Base-by-base conservation (phyloP, 441 rosid species). In the Mallotus repandus region DNA sequence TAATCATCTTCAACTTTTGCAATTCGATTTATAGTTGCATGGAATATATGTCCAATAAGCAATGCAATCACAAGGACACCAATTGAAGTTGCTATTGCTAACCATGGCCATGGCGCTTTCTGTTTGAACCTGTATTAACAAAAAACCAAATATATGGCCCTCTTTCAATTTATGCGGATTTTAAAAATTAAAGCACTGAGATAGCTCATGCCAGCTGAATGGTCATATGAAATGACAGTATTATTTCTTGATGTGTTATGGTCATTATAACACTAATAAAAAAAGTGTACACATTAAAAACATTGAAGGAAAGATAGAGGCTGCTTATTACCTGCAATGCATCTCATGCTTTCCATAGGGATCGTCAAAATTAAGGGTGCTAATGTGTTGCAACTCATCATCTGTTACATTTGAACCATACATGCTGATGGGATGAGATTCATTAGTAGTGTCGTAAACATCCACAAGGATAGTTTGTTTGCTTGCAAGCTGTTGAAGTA, bases 401-500 rank as follows among this genome's bases (percentile, higher is more conserved):
- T 81, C 85, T 9, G 85, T 81, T 53, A 79, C 84, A 79, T 90
- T 76, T 63, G 89, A 84, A 75, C 95, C 97, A 71, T 90, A 94
- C 97, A 94, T 94, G 86, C 97, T 94, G 72, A 94, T 92, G 14
- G 97, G 92, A 2, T 78, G 70, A 68, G 97, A 90, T 41, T 16
- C 66, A 77, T 90, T 88, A 48, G 91, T 88, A 32, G 81, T 92
- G 70, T 94, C 98, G 52, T 87, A 87, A 49, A 92, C 98, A 86
- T 92, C 90, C 76, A 94, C 97, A n/a, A 89, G 84, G 75, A 94
- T 94, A 19, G 89, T 86, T 81, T 94, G 97, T 79, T 94, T 88
- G 89, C 97, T 94, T 9, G 98, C 96, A 58, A 94, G 95, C 81
- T 91, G 96, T 15, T 94, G 97, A 78, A 94, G 95, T 73, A 94